Percentiles rank a stretch among this genome's conserved stretches.
phyloP scores from a whole-genome alignment of 1,139 yeast species.

The Blastobotrys arbuscula region DNA sequence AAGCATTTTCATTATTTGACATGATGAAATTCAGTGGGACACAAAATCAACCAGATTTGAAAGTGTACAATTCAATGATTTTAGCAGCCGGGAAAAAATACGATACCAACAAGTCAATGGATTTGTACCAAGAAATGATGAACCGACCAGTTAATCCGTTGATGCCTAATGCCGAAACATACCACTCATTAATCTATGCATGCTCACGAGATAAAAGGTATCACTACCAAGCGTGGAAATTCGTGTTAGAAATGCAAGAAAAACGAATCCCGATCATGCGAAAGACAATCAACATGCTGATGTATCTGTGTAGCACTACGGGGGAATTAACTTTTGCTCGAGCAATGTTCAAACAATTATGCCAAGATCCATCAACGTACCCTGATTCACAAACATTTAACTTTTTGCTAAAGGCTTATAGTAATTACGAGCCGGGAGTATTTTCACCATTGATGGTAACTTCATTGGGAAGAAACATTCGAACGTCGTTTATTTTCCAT shows the following conservation, averaged over 20 bases:
- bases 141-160: slow-evolving; percentile 34
- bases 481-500: slow-evolving; percentile 26
- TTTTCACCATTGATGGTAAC: slow-evolving; percentile 34
- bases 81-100: slow-evolving; percentile 56
- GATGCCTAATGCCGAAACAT: slow-evolving; percentile 45
- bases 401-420: slow-evolving; percentile 33
- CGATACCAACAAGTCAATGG: slow-evolving; percentile 67
- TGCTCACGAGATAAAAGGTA: slow-evolving; percentile 53
- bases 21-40: slow-evolving; percentile 75
- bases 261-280: slow-evolving; percentile 41
- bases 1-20: slow-evolving; percentile 70
- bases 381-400: slow-evolving; percentile 30
- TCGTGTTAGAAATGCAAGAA: slow-evolving; percentile 60
- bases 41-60: slow-evolving; percentile 57
- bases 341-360: slow-evolving; percentile 58
- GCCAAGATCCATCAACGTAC: slow-evolving; percentile 35
- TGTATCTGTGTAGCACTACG: slow-evolving; percentile 67
- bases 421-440: slow-evolving; percentile 30
- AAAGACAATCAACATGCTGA: slow-evolving; percentile 58
- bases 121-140: slow-evolving; percentile 68
- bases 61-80: slow-evolving; percentile 67
- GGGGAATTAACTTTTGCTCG: slow-evolving; percentile 75
- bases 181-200: slow-evolving; percentile 65
- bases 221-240: slow-evolving; percentile 66
- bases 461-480: slow-evolving; percentile 28